phyloP scores from a whole-genome alignment of 768 basidiomycete genomes.

The Termitomyces heimii region DNA sequence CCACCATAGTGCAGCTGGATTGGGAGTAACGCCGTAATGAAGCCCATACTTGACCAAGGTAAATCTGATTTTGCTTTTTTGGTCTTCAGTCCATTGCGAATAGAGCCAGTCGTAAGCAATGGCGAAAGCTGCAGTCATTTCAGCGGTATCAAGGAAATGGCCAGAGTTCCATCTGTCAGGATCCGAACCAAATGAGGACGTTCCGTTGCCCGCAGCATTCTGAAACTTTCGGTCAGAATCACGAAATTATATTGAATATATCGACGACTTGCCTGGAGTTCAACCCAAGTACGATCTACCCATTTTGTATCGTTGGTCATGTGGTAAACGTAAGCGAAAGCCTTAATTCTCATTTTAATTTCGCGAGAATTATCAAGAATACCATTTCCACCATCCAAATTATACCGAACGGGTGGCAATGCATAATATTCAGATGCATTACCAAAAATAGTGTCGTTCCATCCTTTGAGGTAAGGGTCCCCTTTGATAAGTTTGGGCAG shows the following conservation, averaged over 20 bases:
- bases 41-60: constrained; percentile 81
- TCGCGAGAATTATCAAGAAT: constrained; percentile 88
- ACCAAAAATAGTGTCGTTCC: constrained; percentile 88
- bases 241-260: background rate
- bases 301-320: constrained; percentile 92
- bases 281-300: constrained; percentile 80
- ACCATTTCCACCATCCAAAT: constrained; percentile 79
- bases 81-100: constrained; percentile 34
- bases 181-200: constrained; percentile 58
- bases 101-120: constrained; percentile 98
- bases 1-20: constrained; percentile 73
- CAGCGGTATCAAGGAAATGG: constrained; percentile 94
- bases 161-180: constrained; percentile 74
- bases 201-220: constrained; percentile 74
- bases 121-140: constrained; percentile 82
- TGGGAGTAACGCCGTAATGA: constrained; percentile 48
- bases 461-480: constrained; percentile 81
- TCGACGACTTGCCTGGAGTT: constrained; percentile 61
- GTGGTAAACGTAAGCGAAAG: constrained; percentile 84
- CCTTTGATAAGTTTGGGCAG: constrained; percentile 70
- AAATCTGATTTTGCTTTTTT: constrained; percentile 60
- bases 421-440: constrained; percentile 78
- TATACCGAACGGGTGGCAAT: constrained; percentile 62
- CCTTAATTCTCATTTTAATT: constrained; percentile 89
- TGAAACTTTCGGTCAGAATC: constrained; percentile 17